Base-by-base conservation (phyloP, 2,329 filamentous ascomycete species). In the Sarocladiaceae sp. region DNA sequence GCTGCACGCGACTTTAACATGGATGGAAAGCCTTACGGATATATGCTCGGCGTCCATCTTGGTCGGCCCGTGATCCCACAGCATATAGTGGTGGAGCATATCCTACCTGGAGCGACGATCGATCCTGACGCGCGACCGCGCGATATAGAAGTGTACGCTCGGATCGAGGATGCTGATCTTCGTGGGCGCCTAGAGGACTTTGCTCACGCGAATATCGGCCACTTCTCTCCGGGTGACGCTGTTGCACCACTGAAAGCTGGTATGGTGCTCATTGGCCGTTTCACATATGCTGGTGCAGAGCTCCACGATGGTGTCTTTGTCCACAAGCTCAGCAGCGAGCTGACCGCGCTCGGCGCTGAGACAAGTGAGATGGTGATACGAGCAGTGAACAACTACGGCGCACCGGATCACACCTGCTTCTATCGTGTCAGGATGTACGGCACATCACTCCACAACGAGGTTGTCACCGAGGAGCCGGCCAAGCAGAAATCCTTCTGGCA, bases 81-180 rank as follows among this genome's bases (percentile, higher is more conserved):
- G 58, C 78, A 90, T 58, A 63, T 93, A 2, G 82, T 88, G 1
- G 66, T 93, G 39, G 88, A 93, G 62, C 87, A 92, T 64, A 84
- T 90, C 52, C 71, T 82, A 2, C 75, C 77, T 6, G 72, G 74
- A 1, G 82, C 83, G 2, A 86, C 84, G 0, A 73, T 83, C 7
- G 77, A 86, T 44, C 79, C 84, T 0, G 76, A 72, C 13, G 72
- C 83, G 2, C 83, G 83, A 28, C 89, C 89, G 0, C 76, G 72
- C 50, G 74, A 86, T 2, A 79, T 93, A 53, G 88, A 93, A 63
- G 65, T 93, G 8, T 89, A 86, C 77, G 83, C 78, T 4, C 72
- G 76, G 35, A 77, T 86, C 54, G 71, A 75, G 17, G 75, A 84
- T 42, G 47, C 67, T 22, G 62, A 57, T 2, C 59, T 73, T 23